Percentiles rank a stretch among this genome's conserved stretches.
Conservation (phyloP, 345 rosid species). For the Arabidopsis arenosa region DNA sequence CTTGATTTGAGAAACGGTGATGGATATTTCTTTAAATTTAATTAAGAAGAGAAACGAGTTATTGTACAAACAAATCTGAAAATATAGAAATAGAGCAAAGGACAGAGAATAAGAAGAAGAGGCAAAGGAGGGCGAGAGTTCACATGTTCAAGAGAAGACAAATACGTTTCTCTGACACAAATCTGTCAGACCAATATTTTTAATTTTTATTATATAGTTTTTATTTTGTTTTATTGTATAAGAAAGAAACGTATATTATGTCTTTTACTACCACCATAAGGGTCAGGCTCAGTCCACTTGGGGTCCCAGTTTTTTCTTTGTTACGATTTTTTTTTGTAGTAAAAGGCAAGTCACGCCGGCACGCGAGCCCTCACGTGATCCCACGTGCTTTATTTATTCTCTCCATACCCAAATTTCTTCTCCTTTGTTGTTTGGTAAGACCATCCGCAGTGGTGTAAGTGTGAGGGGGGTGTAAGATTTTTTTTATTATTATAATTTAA, state of each 20-base stretch:
- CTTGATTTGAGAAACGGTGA: background rate
- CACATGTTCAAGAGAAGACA: constrained; percentile 54
- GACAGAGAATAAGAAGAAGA: constrained; percentile 44
- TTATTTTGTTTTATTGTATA: constrained; percentile 19
- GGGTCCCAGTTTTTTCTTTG: constrained; percentile 43
- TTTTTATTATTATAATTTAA: too few relatives aligned
- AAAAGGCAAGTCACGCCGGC: constrained; percentile 67
- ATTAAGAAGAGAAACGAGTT: constrained; percentile 5
- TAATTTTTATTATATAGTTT: background rate
- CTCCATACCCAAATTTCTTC: background rate
- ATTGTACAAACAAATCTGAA: constrained; percentile 40
- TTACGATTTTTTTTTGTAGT: constrained; percentile 40
- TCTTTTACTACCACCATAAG: constrained; percentile 19
- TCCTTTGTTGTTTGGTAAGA: background rate
- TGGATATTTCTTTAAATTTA: background rate
- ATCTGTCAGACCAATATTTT: constrained; percentile 30
- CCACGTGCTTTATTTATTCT: constrained; percentile 57
- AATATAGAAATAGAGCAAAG: constrained; percentile 20
- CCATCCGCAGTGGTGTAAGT: too few relatives aligned
- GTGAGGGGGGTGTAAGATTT: too few relatives aligned
- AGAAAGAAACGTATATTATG: constrained; percentile 39
- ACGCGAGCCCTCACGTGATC: constrained; percentile 65
- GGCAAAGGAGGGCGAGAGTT: constrained; percentile 37
- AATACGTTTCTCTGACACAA: constrained; percentile 53
- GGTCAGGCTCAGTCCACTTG: constrained; percentile 43